Base-by-base conservation (phyloP, 306 rosid genomes). In the Amphicarpaea edgeworthii region DNA sequence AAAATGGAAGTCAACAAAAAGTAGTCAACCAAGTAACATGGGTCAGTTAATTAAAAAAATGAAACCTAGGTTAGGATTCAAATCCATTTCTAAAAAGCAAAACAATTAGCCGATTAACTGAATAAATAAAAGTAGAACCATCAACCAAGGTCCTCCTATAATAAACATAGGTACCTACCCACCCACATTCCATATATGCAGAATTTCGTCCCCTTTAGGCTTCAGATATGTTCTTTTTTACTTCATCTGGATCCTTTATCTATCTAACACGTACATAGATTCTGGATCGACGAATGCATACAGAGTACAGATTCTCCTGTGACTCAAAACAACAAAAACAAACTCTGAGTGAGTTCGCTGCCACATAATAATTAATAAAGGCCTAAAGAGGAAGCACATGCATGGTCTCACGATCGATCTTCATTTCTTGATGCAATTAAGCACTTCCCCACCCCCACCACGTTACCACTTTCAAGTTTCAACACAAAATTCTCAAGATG, bases 311-410 rank as follows among this genome's bases (percentile, higher is more conserved):
- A 28, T 57, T 17, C 58, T 58, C 30, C 58, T 5, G 45, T 41
- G 30, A 42, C 42, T 69, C 61, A 12, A 70, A 70, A 38, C 77
- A 34, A 60, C 20, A 49, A 70, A 24, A 38, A 17, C 45, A 45
- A 78, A 34, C 19, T 77, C 23, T 0, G 45, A 45, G 63, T 47
- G 7, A 68, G 68, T 67, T 77, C 24, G 32, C 63, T 37, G 21
- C 32, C 76, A 45, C 50, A 43, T 43, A 45, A 57, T 57, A 77
- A 77, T 30, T 43, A 45, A 57, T 57, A 77, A 77, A 77, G 70
- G 10, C 38, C 16, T 54, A 55, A 67, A 37, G 42, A 20, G 6
- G 58, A 76, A 65, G 57, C 32, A n/a, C n/a, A n/a, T 3, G 32
- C 19, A 37, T 69, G 77, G 21, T 57, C 30, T 28, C 68, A 57